Base-by-base conservation (phyloP, 306 rosid species). In the Prunus davidiana region DNA sequence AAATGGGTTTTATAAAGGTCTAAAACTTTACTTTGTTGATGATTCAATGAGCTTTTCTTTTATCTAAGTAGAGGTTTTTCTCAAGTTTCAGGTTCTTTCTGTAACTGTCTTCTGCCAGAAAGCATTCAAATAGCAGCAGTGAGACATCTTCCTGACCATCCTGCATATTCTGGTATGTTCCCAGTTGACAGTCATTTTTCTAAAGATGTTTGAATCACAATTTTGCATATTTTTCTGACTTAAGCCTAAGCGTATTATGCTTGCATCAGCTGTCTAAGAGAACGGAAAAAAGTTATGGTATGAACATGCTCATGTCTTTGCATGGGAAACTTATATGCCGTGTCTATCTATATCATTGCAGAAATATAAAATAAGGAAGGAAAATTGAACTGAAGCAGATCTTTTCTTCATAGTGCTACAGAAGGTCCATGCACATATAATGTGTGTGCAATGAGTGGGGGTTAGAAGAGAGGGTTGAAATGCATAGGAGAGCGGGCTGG, bases 51-150 rank as follows among this genome's bases (percentile, higher is more conserved):
- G 74, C 71, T 78, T 79, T 82, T 76, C 74, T 70, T 70, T 81
- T 76, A 57, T 83, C 84, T 90, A 80, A 90, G 84, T 77, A 54
- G 13, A 63, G 69, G 9, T 68, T 81, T 43, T 18, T 80, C 78
- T 82, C 61, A 77, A 60, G 70, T 86, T 79, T 81, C 93, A 92
- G 99, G 98, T 86, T 91, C 99, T 79, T 91, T 89, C 84, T 96
- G 99, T 86, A 89, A 91, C 72, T 96, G 99, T 89, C 93, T 96
- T 80, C 94, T 91, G 56, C 99, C 99, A 51, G 97, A 91, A 77
- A 88, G 82, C 87, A 84, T 96, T 77, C 97, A 92, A 75, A 87
- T 86, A 67, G 61, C 87, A 67, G 96, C 99, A 52, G 93, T 91
- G 76, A 84, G 89, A 78, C 96, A 88, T 87, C 90, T 87, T 82